A percentile compares a stretch with the other conserved stretches of the same genome.
These are phyloP conservation scores for Kingdonia uniflora DNA, from an alignment of 164 flowering plant species.

Conservation along the genomic window DNA sequence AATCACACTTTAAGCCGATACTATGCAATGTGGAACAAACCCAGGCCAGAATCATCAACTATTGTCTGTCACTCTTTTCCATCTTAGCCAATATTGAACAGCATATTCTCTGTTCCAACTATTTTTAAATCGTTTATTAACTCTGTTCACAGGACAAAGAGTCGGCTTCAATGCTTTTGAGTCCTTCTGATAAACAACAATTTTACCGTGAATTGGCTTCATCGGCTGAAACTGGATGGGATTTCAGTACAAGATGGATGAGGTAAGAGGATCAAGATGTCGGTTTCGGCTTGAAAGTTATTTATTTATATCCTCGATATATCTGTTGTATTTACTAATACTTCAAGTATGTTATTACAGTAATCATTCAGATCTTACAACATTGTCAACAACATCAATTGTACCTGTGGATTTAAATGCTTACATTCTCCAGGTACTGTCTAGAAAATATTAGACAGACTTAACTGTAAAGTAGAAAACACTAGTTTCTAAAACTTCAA, in stretches of 20 bases:
- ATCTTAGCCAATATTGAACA: neutral
- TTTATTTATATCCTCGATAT: neutral
- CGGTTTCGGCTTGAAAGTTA: neutral
- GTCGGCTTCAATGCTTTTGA: conserved; percentile 48
- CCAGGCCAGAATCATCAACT: conserved; percentile 81
- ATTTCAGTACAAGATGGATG: conserved; percentile 99
- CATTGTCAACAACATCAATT: conserved; percentile 66
- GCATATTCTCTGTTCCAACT: too few relatives aligned
- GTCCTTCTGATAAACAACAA: conserved; percentile 33
- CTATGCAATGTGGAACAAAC: conserved; percentile 90
- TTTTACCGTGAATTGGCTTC: conserved; percentile 78
- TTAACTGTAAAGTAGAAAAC: too few relatives aligned
- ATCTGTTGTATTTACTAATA: neutral
- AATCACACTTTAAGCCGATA: conserved; percentile 57
- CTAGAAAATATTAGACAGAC: neutral
- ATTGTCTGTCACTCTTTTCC: conserved; percentile 33
- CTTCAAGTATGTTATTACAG: conserved; percentile 26
- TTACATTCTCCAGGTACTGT: conserved; percentile 55
- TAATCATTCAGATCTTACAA: conserved; percentile 57
- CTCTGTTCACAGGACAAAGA: conserved; percentile 43
- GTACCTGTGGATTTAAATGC: conserved; percentile 90
- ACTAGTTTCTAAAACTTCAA: too few relatives aligned
- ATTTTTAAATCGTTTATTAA: too few relatives aligned
- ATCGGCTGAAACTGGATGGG: conserved; percentile 96
- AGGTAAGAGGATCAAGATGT: conserved; percentile 28